Evolutionary conservation across 331 rosid genomes (phyloP), one percentile per base, ranked within the genome.

Genomic region (Acacia pycnantha): DNA sequence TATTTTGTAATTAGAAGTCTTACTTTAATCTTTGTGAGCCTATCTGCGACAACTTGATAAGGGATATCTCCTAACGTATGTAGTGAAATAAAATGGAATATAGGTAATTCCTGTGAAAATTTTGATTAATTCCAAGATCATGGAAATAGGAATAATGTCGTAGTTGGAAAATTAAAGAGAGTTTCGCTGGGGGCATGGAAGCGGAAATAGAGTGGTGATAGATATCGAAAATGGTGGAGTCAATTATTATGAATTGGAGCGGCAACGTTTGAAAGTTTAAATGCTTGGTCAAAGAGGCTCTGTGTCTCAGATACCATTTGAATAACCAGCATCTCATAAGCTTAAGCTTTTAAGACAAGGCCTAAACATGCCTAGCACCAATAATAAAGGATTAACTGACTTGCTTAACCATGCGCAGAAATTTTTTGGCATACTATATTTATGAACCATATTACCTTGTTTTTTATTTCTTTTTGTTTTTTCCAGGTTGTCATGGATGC

Each of bases 401-500:
- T 22, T 11, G 65, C 2, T 58, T 22, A 22, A 22, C 15, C 65
- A 5, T 58, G 65, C 14, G 5, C 31, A n/a, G 62, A 56, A 65
- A 71, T 24, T 43, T 79, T 84, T 82, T 79, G 73, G 51, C 68
- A 44, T 75, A 18, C 74, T 41, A 43, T 73, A 76, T 27, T 73
- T 13, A 4, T 22, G 33, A 66, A 15, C 64, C 69, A 59, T 68
- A 82, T 77, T 59, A 61, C 43, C 7, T 64, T 79, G 72, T 37
- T 88, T 87, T 61, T 84, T 46, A 24, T 58, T 13, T 50, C 70
- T 77, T 62, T 44, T 44, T 59, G 77, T 67, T 70, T 43, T 88
- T 86, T 84, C 81, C 90, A 95, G 97, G 95, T 95, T 89, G 98
- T 95, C 73, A 93, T 93, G 99, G 95, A 93, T 61, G 98, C 98